phyloP scores from a whole-genome alignment of 192 early-diverging fungal genomes.

The Coemansia sp. region DNA sequence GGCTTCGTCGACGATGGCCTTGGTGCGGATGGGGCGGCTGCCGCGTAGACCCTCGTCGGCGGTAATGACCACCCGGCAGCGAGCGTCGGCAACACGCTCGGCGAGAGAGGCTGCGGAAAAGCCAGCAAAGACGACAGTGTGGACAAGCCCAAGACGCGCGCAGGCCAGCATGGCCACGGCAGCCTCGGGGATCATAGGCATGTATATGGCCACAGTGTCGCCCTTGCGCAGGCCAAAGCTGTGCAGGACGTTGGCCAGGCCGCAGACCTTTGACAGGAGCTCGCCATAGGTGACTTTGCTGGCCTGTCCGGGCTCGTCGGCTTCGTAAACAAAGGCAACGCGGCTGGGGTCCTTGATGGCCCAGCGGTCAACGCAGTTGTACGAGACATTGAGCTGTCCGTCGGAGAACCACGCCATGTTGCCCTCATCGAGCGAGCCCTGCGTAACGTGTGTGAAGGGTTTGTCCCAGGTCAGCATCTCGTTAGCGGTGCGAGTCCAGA shows the following conservation, averaged over 20 bases:
- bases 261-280: slow-evolving; percentile 80
- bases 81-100: slow-evolving; percentile 87
- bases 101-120: slow-evolving; percentile 92
- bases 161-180: slow-evolving; percentile 92
- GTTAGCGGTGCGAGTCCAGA: slow-evolving; percentile 84
- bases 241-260: slow-evolving; percentile 83
- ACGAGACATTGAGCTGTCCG: slow-evolving; percentile 89
- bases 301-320: slow-evolving; percentile 82
- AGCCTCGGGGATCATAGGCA: slow-evolving; percentile 98
- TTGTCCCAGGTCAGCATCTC: slow-evolving; percentile 81
- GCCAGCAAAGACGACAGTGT: slow-evolving; percentile 96
- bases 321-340: slow-evolving; percentile 86
- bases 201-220: slow-evolving; percentile 94
- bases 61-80: slow-evolving; percentile 83
- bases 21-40: slow-evolving; percentile 84
- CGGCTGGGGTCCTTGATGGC: slow-evolving; percentile 74
- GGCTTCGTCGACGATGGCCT: slow-evolving; percentile 94
- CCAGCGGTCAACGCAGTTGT: slow-evolving; percentile 97
- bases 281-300: slow-evolving; percentile 83
- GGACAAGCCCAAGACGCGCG: slow-evolving; percentile 88
- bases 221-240: slow-evolving; percentile 87
- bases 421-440: slow-evolving; percentile 79
- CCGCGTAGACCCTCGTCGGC: slow-evolving; percentile 95
- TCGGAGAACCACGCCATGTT: slow-evolving; percentile 94
- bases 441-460: slow-evolving; percentile 72